Base-by-base conservation (phyloP, 2,329 filamentous ascomycete species). In the Penicillium sp. region DNA sequence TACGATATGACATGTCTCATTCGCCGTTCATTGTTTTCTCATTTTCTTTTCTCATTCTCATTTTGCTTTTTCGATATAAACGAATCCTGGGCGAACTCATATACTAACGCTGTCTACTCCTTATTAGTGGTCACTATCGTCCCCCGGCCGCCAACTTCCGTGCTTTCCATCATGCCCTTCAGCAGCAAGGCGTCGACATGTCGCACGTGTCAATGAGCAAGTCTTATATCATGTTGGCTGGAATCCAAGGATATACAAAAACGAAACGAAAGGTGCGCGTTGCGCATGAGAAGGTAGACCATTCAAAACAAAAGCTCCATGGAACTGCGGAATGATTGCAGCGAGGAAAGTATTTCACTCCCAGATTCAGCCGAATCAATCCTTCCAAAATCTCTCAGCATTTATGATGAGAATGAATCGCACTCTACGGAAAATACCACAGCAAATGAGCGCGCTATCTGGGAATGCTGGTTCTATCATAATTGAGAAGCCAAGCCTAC, bases 111-210 rank as follows among this genome's bases (percentile, higher is more conserved):
- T 74, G n/a, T 2, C 85, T 18, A 18, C 18, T 18, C 18, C 18
- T 18, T 18, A 1, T 18, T 1, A 87, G 83, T 63, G 92, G 92
- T 0, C 92, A 96, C 73, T 96, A 96, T 70, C 84, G 91, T 0
- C 92, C 92, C 0, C 90, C 92, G 0, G 84, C 89, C 1, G 83
- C 84, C 56, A 96, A 93, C 68, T 96, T 96, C 67, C 85, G 88
- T 29, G 86, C 88, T 1, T 96, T 96, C 65, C 83, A 96, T 2
- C 83, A 86, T 57, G 86, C 81, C 8, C 78, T 97, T 4, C 84
- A 86, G 61, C 85, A 87, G 1, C 83, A 83, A 31, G 88, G 88
- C 1, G 91, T 88, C 0, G 92, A 97, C 70, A 89, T 92, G 83
- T 84, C 82, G 13, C 86, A 83, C 24, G 86, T 95, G 10, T 88